Conservation (phyloP, 1,284 basidiomycete genomes). For the Tetrapyrgos nigripes region DNA sequence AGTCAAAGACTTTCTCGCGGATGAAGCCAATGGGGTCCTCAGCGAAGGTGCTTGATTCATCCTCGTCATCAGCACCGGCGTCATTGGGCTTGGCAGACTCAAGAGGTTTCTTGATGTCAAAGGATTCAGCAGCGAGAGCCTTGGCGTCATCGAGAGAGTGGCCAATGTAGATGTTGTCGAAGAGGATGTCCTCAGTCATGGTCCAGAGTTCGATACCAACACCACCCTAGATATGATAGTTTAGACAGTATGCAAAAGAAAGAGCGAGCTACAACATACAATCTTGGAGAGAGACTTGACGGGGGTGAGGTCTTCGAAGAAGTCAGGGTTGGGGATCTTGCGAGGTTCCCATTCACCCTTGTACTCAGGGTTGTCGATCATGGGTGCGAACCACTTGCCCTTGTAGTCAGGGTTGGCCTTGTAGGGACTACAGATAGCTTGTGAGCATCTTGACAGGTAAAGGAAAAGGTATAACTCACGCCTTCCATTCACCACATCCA, state of each 20-base stretch:
- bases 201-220: constrained; percentile 98
- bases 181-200: constrained; percentile 97
- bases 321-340: constrained; percentile 92
- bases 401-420: constrained; percentile 94
- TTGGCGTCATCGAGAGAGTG: constrained; percentile 87
- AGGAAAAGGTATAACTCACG: constrained; percentile 44
- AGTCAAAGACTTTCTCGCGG: constrained; percentile 75
- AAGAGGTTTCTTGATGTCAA: constrained; percentile 80
- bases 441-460: not conserved
- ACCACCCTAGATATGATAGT: constrained; percentile 64
- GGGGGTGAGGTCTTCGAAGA: constrained; percentile 89
- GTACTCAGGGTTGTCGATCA: constrained; percentile 97
- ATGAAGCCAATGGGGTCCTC: constrained; percentile 81
- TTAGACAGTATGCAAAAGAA: not conserved
- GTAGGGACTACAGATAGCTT: constrained; percentile 62
- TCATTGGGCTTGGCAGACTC: constrained; percentile 64
- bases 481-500: constrained; percentile 94
- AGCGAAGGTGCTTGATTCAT: constrained; percentile 64
- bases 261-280: constrained; percentile 46
- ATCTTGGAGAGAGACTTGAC: constrained; percentile 87
- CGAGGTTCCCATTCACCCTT: constrained; percentile 95
- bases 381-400: constrained; percentile 95
- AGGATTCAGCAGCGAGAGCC: constrained; percentile 83
- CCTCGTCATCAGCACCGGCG: constrained; percentile 57
- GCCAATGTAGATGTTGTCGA: constrained; percentile 94